Evolutionary conservation across 2,329 filamentous ascomycete genomes (phyloP).

Genomic region (Cladorrhinum sp.): DNA sequence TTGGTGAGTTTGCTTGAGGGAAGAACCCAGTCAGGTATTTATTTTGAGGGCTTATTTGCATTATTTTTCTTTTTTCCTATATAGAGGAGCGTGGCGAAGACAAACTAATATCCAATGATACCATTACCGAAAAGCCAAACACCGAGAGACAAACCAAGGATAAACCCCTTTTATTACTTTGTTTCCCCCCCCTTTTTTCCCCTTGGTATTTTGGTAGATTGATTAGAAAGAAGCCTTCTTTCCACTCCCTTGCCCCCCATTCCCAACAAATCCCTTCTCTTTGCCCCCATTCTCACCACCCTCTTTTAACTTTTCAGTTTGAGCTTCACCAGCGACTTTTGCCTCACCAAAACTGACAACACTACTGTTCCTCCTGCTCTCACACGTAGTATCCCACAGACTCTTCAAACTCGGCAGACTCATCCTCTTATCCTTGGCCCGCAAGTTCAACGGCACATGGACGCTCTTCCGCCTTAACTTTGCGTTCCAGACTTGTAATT

Average conservation of each 20-base stretch:
- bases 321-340: background rate
- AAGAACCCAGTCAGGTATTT: background rate
- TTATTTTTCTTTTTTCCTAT: background rate
- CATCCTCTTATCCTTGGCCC: slow-evolving; percentile 29
- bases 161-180: background rate
- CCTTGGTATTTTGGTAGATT: no score
- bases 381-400: slow-evolving; percentile 26
- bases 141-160: background rate
- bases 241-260: no score
- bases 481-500: slow-evolving; percentile 2
- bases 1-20: slow-evolving; percentile 70
- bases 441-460: slow-evolving; percentile 9
- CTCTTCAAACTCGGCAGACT: slow-evolving; percentile 33
- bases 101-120: background rate
- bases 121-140: background rate
- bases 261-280: background rate
- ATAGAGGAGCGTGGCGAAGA: background rate
- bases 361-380: slow-evolving; percentile 14
- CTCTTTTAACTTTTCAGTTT: background rate
- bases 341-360: background rate
- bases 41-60: background rate
- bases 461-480: slow-evolving; percentile 16
- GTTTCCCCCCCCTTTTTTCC: background rate
- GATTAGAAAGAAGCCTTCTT: no score
- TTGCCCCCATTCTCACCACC: background rate